phyloP scores from a whole-genome alignment of 345 rosid species.

The Dimocarpus longan region DNA sequence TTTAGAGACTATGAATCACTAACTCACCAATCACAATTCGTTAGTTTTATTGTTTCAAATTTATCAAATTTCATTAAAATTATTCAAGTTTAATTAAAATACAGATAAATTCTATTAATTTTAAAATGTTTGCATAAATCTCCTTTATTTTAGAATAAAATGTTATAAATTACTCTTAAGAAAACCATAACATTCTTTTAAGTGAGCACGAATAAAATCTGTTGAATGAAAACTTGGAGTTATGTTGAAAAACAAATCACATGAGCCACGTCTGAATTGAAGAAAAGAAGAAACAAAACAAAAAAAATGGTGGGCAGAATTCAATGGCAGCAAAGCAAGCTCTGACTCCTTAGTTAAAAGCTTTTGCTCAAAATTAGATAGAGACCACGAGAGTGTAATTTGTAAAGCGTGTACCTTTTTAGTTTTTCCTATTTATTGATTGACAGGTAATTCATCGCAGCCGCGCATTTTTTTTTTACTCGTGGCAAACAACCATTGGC shows the following conservation, averaged over 20 bases:
- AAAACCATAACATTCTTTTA: no score
- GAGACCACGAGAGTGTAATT: background rate
- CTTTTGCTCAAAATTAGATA: background rate
- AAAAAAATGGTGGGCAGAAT: background rate
- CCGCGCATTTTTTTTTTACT: background rate
- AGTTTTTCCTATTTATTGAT: background rate
- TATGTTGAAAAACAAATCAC: background rate
- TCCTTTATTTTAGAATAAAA: no score
- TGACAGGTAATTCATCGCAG: slow-evolving; percentile 5
- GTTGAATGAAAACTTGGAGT: background rate
- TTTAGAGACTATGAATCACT: no score
- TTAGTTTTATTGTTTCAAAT: no score
- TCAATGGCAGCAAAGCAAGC: background rate
- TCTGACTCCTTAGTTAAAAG: background rate
- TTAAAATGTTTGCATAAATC: no score
- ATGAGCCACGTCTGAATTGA: background rate
- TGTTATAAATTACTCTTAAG: no score
- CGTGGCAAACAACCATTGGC: background rate
- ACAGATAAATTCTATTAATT: no score
- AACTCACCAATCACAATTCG: no score
- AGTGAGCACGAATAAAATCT: no score
- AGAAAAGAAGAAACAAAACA: background rate
- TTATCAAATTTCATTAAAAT: no score
- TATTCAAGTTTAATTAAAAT: no score
- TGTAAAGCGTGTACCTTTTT: background rate